These are phyloP conservation scores for Diaporthe velutina DNA, from an alignment of 2,329 filamentous ascomycete species.

Conservation along the genomic window DNA sequence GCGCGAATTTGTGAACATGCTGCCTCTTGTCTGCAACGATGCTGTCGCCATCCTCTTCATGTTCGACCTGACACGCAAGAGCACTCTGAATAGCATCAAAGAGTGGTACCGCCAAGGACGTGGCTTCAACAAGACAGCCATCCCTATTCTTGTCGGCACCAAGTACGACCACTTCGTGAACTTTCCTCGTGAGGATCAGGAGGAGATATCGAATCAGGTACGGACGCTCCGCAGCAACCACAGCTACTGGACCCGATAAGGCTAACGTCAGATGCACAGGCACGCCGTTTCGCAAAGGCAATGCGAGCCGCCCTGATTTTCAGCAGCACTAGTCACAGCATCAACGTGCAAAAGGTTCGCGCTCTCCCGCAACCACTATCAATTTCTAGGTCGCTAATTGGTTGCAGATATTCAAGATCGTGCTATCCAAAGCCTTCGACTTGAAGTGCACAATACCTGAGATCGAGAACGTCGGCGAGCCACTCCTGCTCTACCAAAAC, in stretches of 20 bases:
- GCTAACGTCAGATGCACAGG: slow-evolving; percentile 63
- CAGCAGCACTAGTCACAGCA: slow-evolving; percentile 98
- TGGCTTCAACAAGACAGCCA: slow-evolving; percentile 99
- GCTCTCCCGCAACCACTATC: neutral
- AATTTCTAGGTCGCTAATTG: slow-evolving; percentile 6
- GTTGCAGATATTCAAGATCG: slow-evolving; percentile 97
- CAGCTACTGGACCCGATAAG: neutral
- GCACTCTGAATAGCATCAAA: slow-evolving; percentile 98
- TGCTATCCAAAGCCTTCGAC: slow-evolving; percentile 98
- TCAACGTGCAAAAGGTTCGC: slow-evolving; percentile 95
- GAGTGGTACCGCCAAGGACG: slow-evolving; percentile 99
- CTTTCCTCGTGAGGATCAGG: slow-evolving; percentile 95
- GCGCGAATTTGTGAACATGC: slow-evolving; percentile 99
- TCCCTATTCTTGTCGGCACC: slow-evolving; percentile 95
- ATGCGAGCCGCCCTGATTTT: slow-evolving; percentile 99
- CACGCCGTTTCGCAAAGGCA: slow-evolving; percentile 94
- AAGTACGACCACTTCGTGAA: slow-evolving; percentile 99
- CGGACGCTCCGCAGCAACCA: slow-evolving; percentile 41
- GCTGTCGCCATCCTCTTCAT: slow-evolving; percentile 99
- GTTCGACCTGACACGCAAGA: slow-evolving; percentile 98
- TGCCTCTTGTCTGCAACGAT: slow-evolving; percentile 99
- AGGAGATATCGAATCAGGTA: slow-evolving; percentile 98
- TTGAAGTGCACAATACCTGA: slow-evolving; percentile 99
- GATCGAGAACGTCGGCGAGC: slow-evolving; percentile 98
- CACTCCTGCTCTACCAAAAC: slow-evolving; percentile 89